These are phyloP conservation scores for Ogataea ganodermae DNA, from an alignment of 805 yeast species.

Conservation along the genomic window DNA sequence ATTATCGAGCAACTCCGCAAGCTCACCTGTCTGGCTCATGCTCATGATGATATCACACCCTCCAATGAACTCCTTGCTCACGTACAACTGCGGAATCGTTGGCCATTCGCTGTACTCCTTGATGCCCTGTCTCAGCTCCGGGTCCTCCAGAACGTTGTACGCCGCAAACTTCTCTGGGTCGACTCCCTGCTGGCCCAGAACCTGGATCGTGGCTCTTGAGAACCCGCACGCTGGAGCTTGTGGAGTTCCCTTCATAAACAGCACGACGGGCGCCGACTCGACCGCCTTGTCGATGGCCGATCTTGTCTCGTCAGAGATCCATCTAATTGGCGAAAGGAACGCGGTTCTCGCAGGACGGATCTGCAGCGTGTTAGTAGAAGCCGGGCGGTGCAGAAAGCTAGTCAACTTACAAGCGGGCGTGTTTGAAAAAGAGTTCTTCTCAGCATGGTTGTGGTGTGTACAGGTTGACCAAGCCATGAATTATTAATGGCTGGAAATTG, in stretches of 20 bases:
- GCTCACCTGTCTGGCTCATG: conserved; percentile 91
- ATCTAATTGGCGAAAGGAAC: conserved; percentile 26
- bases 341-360: conserved; percentile 1
- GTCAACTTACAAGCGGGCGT: conserved; percentile 7
- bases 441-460: conserved; percentile 7
- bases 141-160: conserved; percentile 92
- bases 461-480: background rate
- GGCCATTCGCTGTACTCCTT: conserved; percentile 98
- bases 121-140: conserved; percentile 90
- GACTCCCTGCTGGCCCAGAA: conserved; percentile 94
- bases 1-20: conserved; percentile 77
- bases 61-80: conserved; percentile 89
- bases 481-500: background rate
- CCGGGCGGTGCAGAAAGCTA: background rate
- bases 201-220: conserved; percentile 90
- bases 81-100: conserved; percentile 94
- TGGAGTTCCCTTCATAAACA: conserved; percentile 98
- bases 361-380: background rate
- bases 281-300: conserved; percentile 87
- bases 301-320: conserved; percentile 74
- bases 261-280: conserved; percentile 86
- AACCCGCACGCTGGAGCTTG: conserved; percentile 98
- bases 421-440: conserved; percentile 10
- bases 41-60: conserved; percentile 94
- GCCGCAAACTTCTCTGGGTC: conserved; percentile 97